These are phyloP conservation scores for Apiospora pterosperma DNA, from an alignment of 2,329 filamentous ascomycete species.

Conservation along the genomic window DNA sequence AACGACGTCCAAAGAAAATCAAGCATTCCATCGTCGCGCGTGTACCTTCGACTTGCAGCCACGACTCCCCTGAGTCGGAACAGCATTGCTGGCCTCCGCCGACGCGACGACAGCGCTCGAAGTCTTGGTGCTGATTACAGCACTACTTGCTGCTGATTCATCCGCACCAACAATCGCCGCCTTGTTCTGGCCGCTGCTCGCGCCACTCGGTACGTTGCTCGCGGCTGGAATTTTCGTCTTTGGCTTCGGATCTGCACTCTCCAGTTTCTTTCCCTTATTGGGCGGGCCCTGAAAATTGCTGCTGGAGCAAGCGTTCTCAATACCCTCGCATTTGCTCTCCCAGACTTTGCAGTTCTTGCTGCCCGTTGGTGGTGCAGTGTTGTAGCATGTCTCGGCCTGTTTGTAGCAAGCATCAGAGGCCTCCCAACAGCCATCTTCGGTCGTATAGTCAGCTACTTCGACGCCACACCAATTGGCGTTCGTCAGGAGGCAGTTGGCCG, in stretches of 20 bases:
- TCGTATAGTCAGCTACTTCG: conserved; percentile 55
- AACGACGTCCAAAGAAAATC: background rate
- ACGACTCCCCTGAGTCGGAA: background rate
- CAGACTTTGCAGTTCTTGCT: conserved; percentile 56
- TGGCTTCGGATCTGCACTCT: background rate
- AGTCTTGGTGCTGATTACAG: background rate
- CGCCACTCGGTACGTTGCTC: background rate
- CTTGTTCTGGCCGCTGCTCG: background rate
- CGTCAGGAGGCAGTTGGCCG: conserved; percentile 54
- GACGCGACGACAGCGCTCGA: background rate
- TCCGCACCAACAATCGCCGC: background rate
- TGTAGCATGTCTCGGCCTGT: conserved; percentile 59
- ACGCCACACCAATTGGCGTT: conserved; percentile 72
- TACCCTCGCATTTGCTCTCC: conserved; percentile 56
- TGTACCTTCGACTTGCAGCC: background rate
- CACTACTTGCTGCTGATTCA: background rate
- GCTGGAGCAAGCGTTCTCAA: conserved; percentile 40
- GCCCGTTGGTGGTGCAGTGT: conserved; percentile 55
- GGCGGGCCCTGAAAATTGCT: conserved; percentile 46
- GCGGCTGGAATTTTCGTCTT: background rate
- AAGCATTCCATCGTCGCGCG: background rate
- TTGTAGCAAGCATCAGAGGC: conserved; percentile 53
- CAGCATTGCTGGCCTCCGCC: background rate
- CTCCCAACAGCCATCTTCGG: conserved; percentile 58
- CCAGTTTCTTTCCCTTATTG: conserved; percentile 33